Evolutionary conservation across 1,139 yeast species (phyloP), one percentile per base, ranked within the genome.

Genomic region (Yamadazyma sp.): DNA sequence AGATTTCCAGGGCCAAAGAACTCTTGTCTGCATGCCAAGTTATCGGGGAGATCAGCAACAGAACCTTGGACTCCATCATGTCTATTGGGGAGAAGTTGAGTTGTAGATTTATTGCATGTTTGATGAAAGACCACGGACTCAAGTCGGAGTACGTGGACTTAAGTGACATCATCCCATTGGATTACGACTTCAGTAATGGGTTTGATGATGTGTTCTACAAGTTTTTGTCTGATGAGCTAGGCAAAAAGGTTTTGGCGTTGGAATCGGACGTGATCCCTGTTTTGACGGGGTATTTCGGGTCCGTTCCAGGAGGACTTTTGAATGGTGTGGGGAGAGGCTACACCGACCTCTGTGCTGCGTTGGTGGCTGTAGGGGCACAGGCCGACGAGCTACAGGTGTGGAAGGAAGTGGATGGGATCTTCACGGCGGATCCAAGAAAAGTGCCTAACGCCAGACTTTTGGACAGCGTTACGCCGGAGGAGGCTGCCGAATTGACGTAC

Each of bases 371-470:
- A 22, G 98, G 97, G 1, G 64, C 85, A 39, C 80, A 76, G 50
- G 98, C 98, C 1, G 95, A 88, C 36, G 98, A 92, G 64, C 72
- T 92, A 42, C 98, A 92, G 66, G 87, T 92, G 36, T 92, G 98
- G 98, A 92, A 92, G 57, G 98, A 92, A 69, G 98, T 92, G 37
- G 98, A 92, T 61, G 98, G 98, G 51, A 92, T 92, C 33, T 92
- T 92, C 69, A 91, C 98, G 0, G 98, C 98, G 2, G 98, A 92
- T 60, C 98, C 98, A 24, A 74, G 98, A 47, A 92, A 92, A 56
- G 98, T 92, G 18, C 86, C 94, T 17, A 81, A 80, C 42, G 98
- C 98, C 3, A 75, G 96, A 53, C 69, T 92, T 37, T 70, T 92
- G 48, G 81, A 83, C 43, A 79, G 89, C 44, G 96, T 92, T 47